These are phyloP conservation scores for Fusarium heterosporum DNA, from an alignment of 2,329 filamentous ascomycete genomes.

Conservation along the genomic window DNA sequence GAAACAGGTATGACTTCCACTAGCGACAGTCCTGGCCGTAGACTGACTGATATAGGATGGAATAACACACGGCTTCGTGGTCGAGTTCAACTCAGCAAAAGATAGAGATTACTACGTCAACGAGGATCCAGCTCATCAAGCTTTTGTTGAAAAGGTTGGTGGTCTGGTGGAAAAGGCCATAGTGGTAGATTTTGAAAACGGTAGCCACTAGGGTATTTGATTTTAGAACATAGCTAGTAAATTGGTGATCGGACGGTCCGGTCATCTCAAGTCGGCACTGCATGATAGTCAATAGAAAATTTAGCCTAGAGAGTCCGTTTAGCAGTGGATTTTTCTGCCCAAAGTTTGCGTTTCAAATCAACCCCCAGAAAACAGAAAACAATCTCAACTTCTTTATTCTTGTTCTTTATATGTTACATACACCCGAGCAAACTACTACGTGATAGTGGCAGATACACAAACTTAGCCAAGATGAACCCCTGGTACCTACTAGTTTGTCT, in stretches of 20 bases:
- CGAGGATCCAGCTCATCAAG: constrained; percentile 72
- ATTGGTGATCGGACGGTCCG: background rate
- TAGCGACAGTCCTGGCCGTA: rapidly evolving
- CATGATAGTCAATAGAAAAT: background rate
- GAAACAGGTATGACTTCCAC: background rate
- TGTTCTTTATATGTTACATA: too few species aligned
- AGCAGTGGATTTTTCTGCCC: too few species aligned
- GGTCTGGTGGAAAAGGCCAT: constrained; percentile 63
- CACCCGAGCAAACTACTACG: too few species aligned
- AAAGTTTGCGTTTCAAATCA: too few species aligned
- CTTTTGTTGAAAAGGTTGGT: constrained; percentile 65
- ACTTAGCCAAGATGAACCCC: too few species aligned
- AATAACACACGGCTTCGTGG: constrained; percentile 76
- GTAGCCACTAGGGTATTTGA: constrained; percentile 48
- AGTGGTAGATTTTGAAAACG: constrained; percentile 71
- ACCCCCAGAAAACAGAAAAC: too few species aligned
- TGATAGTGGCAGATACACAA: too few species aligned
- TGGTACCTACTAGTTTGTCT: too few species aligned
- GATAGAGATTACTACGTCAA: constrained; percentile 77
- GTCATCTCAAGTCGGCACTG: too few species aligned
- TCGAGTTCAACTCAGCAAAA: constrained; percentile 71
- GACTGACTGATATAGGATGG: constrained; percentile 59
- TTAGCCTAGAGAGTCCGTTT: too few species aligned
- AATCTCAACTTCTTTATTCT: too few species aligned
- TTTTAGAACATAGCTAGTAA: rapidly evolving